Evolutionary conservation across 1,284 basidiomycete genomes (phyloP).

Genomic region (Marasmius sp.): DNA sequence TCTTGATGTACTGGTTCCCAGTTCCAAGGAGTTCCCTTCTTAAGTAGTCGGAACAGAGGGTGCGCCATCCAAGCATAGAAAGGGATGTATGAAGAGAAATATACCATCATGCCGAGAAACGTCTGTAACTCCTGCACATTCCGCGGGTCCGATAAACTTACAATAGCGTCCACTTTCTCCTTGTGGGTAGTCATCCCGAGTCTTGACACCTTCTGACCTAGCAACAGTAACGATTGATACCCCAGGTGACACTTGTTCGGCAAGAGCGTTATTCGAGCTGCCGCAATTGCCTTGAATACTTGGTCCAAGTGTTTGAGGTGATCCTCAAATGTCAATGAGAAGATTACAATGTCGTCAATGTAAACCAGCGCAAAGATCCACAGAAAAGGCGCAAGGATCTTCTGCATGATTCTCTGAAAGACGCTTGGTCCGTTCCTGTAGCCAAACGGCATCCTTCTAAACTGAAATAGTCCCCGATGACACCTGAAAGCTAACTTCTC

Average conservation of each 20-base stretch:
- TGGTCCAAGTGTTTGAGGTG: background rate
- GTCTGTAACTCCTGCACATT: slow-evolving; percentile 23
- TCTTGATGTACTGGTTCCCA: slow-evolving; percentile 24
- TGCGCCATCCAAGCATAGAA: slow-evolving; percentile 27
- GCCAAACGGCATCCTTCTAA: slow-evolving; percentile 29
- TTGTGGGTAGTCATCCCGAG: slow-evolving; percentile 30
- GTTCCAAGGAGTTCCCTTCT: slow-evolving; percentile 23
- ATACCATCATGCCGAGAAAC: slow-evolving; percentile 30
- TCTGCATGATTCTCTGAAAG: slow-evolving; percentile 14
- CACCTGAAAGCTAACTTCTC: slow-evolving; percentile 27
- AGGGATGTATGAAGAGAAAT: slow-evolving; percentile 30
- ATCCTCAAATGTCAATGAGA: background rate
- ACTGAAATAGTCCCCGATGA: slow-evolving; percentile 28
- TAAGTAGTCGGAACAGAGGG: slow-evolving; percentile 24
- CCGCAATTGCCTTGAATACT: slow-evolving; percentile 19
- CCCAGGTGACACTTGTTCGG: slow-evolving; percentile 28
- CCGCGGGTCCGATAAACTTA: slow-evolving; percentile 17
- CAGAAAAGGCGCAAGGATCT: slow-evolving; percentile 8
- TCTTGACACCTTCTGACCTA: slow-evolving; percentile 32
- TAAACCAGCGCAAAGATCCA: slow-evolving; percentile 13
- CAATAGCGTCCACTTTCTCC: slow-evolving; percentile 30
- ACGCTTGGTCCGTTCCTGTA: slow-evolving; percentile 24
- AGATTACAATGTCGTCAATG: slow-evolving; percentile 14
- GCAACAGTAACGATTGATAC: slow-evolving; percentile 25
- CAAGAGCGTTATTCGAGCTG: slow-evolving; percentile 25